Evolutionary conservation across 2,329 filamentous ascomycete species (phyloP).

Genomic region (Hypoxylon sp.): DNA sequence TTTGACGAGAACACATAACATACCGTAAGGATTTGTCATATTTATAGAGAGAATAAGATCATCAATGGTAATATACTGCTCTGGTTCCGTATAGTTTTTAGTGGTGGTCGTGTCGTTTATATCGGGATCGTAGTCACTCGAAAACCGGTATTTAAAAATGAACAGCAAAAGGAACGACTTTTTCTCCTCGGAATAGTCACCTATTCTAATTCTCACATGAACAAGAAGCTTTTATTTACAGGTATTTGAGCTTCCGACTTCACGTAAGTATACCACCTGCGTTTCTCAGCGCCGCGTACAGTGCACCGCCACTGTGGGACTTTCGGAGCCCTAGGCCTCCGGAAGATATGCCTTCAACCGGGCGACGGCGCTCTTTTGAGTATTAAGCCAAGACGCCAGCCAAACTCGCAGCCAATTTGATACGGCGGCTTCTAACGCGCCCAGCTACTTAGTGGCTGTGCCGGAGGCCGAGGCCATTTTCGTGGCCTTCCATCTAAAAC

Average conservation of each 20-base stretch:
- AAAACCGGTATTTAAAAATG: not conserved
- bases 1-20: not conserved
- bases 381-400: not conserved
- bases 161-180: not conserved
- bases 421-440: not conserved
- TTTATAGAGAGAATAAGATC: not conserved
- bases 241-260: not conserved
- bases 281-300: constrained; percentile 1
- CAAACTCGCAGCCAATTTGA: not conserved
- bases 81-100: not conserved
- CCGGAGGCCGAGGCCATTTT: constrained; percentile 19
- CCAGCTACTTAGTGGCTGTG: not conserved
- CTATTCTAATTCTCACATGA: not conserved
- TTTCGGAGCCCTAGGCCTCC: constrained; percentile 23
- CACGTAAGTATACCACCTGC: not conserved
- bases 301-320: constrained; percentile 15
- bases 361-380: not conserved
- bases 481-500: not conserved
- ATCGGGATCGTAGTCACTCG: not conserved
- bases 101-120: not conserved
- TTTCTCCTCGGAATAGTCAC: not conserved
- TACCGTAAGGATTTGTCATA: constrained; percentile 19
- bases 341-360: not conserved
- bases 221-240: not conserved
- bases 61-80: not conserved